phyloP scores from a whole-genome alignment of 805 yeast genomes.

The Wickerhamiella dianesei region DNA sequence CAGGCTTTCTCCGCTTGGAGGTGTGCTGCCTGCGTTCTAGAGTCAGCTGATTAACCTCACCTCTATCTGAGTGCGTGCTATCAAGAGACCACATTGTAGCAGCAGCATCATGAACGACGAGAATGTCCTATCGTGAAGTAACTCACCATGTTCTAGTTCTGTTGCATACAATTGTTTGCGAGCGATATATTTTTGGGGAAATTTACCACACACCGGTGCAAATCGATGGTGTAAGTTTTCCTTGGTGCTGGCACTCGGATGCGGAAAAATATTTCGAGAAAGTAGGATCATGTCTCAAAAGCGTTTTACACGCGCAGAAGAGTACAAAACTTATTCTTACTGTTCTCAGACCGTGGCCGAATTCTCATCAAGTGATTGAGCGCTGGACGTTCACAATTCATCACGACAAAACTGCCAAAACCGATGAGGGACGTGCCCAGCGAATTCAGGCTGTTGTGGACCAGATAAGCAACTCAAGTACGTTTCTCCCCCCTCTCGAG shows the following conservation, averaged over 20 bases:
- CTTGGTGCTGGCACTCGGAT: neutral
- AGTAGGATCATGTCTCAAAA: neutral
- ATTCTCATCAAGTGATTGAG: neutral
- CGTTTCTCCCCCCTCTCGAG: neutral
- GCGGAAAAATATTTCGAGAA: neutral
- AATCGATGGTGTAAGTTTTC: neutral
- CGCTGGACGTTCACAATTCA: slow-evolving; percentile 1
- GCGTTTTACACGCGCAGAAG: neutral
- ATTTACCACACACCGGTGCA: neutral
- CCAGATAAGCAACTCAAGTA: slow-evolving; percentile 2
- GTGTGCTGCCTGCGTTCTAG: too few species aligned
- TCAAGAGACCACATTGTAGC: too few species aligned
- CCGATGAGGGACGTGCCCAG: neutral
- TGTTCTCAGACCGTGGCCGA: neutral
- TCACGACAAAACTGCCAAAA: neutral
- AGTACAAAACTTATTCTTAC: neutral
- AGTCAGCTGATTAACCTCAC: too few species aligned
- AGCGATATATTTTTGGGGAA: neutral
- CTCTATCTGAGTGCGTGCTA: too few species aligned
- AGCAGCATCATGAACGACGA: too few species aligned
- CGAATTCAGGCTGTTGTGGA: neutral
- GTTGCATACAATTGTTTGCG: neutral
- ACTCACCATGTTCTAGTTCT: neutral
- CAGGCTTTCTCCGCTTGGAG: neutral
- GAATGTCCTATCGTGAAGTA: neutral